phyloP scores from a whole-genome alignment of 2,329 filamentous ascomycete species.

The Teratosphaeria destructans region DNA sequence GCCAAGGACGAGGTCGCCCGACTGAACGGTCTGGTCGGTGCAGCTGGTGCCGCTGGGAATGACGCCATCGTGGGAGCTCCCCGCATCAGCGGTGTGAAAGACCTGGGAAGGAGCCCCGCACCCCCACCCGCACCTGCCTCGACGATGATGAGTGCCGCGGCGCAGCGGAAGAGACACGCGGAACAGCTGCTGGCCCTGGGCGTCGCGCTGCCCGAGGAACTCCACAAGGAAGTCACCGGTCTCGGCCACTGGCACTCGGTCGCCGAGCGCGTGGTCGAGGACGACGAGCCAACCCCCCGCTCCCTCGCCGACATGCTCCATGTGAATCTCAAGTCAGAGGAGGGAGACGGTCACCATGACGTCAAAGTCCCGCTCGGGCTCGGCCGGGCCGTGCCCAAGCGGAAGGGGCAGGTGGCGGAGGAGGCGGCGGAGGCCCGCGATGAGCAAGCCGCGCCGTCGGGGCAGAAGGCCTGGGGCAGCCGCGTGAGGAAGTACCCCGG shows the following conservation, averaged over 20 bases:
- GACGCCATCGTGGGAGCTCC: constrained; percentile 7
- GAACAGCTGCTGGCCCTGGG: constrained; percentile 83
- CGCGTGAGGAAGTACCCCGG: constrained; percentile 37
- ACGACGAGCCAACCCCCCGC: constrained; percentile 7
- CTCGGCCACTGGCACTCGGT: constrained; percentile 78
- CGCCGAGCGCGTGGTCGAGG: constrained; percentile 33
- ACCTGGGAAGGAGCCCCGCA: constrained; percentile 3
- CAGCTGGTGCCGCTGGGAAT: constrained; percentile 4
- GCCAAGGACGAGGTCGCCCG: constrained; percentile 78
- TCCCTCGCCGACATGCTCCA: constrained; percentile 36
- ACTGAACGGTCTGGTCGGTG: constrained; percentile 61
- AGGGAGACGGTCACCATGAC: constrained; percentile 29
- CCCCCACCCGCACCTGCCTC: constrained; percentile 19
- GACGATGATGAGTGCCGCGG: constrained; percentile 36
- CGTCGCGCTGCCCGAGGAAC: constrained; percentile 69
- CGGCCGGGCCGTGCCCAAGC: constrained; percentile 41
- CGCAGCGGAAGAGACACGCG: constrained; percentile 71
- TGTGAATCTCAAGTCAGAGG: constrained; percentile 24
- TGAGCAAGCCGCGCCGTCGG: constrained; percentile 32
- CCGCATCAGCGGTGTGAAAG: constrained; percentile 15
- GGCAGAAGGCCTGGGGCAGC: constrained; percentile 34
- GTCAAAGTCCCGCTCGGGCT: constrained; percentile 37
- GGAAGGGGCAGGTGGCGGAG: constrained; percentile 52
- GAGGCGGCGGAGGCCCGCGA: constrained; percentile 55
- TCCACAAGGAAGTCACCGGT: constrained; percentile 72